Evolutionary conservation across 2,329 filamentous ascomycete genomes (phyloP), one percentile per base, ranked within the genome.

Genomic region (Pseudopyricularia javanii): DNA sequence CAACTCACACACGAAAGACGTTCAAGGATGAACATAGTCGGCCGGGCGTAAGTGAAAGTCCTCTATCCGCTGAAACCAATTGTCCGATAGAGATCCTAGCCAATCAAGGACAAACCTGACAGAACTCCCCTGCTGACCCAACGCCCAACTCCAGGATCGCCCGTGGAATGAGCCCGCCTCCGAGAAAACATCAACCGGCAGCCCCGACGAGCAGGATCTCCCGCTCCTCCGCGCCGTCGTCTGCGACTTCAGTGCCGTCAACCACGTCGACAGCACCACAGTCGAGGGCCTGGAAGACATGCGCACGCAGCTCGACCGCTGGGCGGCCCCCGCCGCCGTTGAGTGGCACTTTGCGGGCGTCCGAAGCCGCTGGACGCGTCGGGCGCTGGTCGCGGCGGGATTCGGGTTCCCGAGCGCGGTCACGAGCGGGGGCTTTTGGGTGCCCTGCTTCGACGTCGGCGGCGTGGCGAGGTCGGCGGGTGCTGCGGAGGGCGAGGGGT

Each of bases 281-380:
- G 80, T 96, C 2, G 91, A 97, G 68, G 85, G 89, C 60, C 75
- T 97, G 35, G 94, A 97, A 61, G 93, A 97, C 61, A 86, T 96
- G 1, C 88, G 91, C 61, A 95, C 95, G 66, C 91, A 96, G 64
- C 82, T 97, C 22, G 91, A 96, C 66, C 76, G 82, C n/a, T 95
- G 95, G 64, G 80, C 89, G 1, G 68, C 85, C 0, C 91, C 91
- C 0, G 82, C 89, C 20, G 74, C 77, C 2, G 90, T 97, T 4
- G 89, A 96, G 65, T 97, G 91, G 91, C 93, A 97, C 68, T 85
- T 97, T 57, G 88, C 91, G 17, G 86, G 84, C 68, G 86, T 97
- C 71, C 50, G 20, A 22, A 96, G 93, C 72, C 80, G 88, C 54
- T 96, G 91, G 91, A 93, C 90, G 22, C 95, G 95, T 71, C 86